phyloP scores from a whole-genome alignment of 2,329 filamentous ascomycete species.

The Oidium heveae region DNA sequence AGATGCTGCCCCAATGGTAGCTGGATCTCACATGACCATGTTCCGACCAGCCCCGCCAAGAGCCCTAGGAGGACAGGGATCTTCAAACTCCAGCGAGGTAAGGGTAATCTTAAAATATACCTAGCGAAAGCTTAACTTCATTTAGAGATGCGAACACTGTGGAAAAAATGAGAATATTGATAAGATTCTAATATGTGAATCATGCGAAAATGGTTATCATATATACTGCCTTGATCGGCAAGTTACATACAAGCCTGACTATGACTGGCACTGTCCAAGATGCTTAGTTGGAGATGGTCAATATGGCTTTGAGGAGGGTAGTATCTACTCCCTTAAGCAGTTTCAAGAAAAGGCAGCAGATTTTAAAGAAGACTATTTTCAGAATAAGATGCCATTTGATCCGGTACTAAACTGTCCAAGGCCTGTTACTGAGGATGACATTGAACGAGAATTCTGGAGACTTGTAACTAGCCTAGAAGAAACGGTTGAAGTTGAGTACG shows the following conservation, averaged over 20 bases:
- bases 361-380: conserved; percentile 88
- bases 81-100: conserved; percentile 23
- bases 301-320: conserved; percentile 92
- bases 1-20: conserved; percentile 56
- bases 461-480: conserved; percentile 84
- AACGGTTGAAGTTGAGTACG: conserved; percentile 93
- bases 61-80: conserved; percentile 24
- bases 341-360: conserved; percentile 91
- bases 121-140: conserved; percentile 14
- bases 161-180: conserved; percentile 49
- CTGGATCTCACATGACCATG: conserved; percentile 88
- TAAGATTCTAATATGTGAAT: conserved; percentile 61
- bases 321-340: conserved; percentile 78
- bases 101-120: conserved; percentile 26
- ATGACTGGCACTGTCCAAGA: conserved; percentile 87
- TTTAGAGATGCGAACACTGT: conserved; percentile 62
- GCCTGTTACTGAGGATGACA: conserved; percentile 77
- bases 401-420: conserved; percentile 56
- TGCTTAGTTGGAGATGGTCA: conserved; percentile 91
- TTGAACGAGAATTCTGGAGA: conserved; percentile 91
- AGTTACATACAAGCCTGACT: conserved; percentile 48
- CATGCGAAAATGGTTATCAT: conserved; percentile 76
- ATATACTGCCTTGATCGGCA: conserved; percentile 73
- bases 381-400: conserved; percentile 71
- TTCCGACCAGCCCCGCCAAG: conserved; percentile 60